Evolutionary conservation across 2,329 filamentous ascomycete species (phyloP).

Genomic region (Rutstroemia sp.): DNA sequence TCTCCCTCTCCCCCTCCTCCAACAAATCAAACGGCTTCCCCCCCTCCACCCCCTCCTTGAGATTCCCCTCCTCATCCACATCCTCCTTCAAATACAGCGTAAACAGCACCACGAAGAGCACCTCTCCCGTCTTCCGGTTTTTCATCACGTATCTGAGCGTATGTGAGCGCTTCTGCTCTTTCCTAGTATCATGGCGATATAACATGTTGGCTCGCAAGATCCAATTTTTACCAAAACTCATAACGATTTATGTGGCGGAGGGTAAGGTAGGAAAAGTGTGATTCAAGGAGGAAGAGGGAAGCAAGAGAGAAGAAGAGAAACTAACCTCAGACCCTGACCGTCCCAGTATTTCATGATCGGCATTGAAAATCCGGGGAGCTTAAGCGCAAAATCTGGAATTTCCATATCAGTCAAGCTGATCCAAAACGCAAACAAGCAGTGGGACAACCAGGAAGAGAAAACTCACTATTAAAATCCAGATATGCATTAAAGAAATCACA

Average conservation of each 20-base stretch:
- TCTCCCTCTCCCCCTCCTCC: slow-evolving; percentile 8
- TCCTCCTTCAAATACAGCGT: slow-evolving; percentile 65
- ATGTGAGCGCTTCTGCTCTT: slow-evolving; percentile 55
- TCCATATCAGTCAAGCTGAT: too few relatives aligned
- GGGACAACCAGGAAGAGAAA: not conserved
- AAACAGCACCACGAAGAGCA: slow-evolving; percentile 78
- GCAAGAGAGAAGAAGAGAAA: slow-evolving; percentile 6
- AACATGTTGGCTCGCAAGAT: slow-evolving; percentile 5
- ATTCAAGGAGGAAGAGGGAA: not conserved
- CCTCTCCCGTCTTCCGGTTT: slow-evolving; percentile 63
- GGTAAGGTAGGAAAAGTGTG: not conserved
- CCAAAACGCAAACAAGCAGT: too few relatives aligned
- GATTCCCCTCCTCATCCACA: slow-evolving; percentile 49
- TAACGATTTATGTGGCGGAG: not conserved
- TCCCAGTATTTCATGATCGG: slow-evolving; percentile 75
- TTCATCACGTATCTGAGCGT: slow-evolving; percentile 87
- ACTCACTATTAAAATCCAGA: slow-evolving; percentile 69
- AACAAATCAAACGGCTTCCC: slow-evolving; percentile 23
- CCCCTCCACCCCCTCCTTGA: slow-evolving; percentile 35
- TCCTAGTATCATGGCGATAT: slow-evolving; percentile 15
- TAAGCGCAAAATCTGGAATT: slow-evolving; percentile 65
- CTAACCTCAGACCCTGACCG: slow-evolving; percentile 67
- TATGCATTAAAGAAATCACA: slow-evolving; percentile 87
- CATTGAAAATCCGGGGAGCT: slow-evolving; percentile 64
- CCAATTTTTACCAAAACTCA: not conserved